phyloP scores from a whole-genome alignment of 73 alveolate genomes.

The Tetrahymena borealis region DNA sequence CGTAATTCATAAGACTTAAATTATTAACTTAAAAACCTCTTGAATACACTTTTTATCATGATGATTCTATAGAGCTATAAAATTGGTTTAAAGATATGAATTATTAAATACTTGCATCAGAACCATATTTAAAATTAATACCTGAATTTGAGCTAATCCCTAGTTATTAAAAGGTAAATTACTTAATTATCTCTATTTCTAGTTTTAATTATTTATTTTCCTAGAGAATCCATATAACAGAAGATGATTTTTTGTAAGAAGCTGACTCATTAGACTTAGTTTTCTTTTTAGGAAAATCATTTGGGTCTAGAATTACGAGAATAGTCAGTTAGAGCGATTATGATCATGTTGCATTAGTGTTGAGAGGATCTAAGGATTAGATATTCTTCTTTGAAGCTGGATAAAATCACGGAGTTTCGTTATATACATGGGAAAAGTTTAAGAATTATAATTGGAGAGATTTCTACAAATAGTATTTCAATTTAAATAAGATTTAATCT shows the following conservation, averaged over 20 bases:
- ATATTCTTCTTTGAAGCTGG: conserved; percentile 49
- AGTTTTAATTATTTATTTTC: not conserved
- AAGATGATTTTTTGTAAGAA: not conserved
- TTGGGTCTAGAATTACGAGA: not conserved
- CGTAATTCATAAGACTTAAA: not conserved
- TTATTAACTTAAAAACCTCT: not conserved
- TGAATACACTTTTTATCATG: not conserved
- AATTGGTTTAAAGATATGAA: not conserved
- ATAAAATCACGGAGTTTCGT: conserved; percentile 42
- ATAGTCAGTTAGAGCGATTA: conserved; percentile 6
- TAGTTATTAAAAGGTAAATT: not conserved
- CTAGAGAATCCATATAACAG: not conserved
- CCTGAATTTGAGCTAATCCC: not conserved
- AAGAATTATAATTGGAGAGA: conserved; percentile 3
- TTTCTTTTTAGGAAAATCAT: not conserved
- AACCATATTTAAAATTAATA: not conserved
- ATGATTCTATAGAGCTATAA: not conserved
- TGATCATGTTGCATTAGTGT: conserved; percentile 56
- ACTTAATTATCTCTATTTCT: not conserved
- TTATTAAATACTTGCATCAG: not conserved
- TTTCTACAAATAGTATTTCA: conserved; percentile 11
- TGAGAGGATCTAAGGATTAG: conserved; percentile 25
- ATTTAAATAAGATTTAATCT: not conserved
- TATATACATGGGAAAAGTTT: not conserved
- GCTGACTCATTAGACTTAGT: not conserved